A percentile compares a stretch with the other conserved stretches of the same genome.
Evolutionary conservation across 495 filamentous ascomycete genomes (phyloP).

Genomic region (Hypoxylon trugodes): DNA sequence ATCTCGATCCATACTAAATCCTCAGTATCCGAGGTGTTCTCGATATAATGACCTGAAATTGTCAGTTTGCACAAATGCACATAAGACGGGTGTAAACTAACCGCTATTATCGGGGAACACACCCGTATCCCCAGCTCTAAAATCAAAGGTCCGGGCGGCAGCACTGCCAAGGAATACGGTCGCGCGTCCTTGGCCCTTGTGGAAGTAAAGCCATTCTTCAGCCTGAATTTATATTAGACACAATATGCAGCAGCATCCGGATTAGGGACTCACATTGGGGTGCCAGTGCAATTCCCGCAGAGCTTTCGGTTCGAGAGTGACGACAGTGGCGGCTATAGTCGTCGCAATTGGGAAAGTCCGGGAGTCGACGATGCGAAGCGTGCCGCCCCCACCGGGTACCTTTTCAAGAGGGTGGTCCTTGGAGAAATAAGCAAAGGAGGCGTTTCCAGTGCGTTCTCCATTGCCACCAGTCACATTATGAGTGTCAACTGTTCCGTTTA

Average conservation of each 20-base stretch:
- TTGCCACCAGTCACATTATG: constrained; percentile 57
- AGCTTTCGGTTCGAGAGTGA: constrained; percentile 66
- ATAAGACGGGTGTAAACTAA: constrained; percentile 24
- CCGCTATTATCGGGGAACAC: constrained; percentile 71
- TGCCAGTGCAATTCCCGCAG: constrained; percentile 74
- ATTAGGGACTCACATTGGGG: constrained; percentile 61
- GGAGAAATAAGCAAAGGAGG: constrained; percentile 65
- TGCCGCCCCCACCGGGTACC: constrained; percentile 68
- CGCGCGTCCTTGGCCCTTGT: constrained; percentile 64
- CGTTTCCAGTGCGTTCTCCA: constrained; percentile 60
- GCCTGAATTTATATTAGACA: constrained; percentile 49
- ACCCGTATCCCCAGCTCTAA: constrained; percentile 68
- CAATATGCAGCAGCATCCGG: neutral
- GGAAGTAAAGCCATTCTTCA: constrained; percentile 74
- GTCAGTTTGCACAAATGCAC: neutral
- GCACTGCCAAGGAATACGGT: constrained; percentile 68
- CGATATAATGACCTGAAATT: constrained; percentile 63
- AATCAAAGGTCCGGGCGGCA: constrained; percentile 70
- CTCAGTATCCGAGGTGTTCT: constrained; percentile 68
- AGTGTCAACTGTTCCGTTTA: constrained; percentile 60
- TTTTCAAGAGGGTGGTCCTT: constrained; percentile 58
- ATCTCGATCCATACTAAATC: constrained; percentile 72
- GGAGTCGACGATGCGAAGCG: constrained; percentile 66
- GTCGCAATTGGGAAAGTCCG: constrained; percentile 68
- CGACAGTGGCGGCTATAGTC: constrained; percentile 68